Base-by-base conservation (phyloP, 345 rosid species). In the Gossypium arboreum region DNA sequence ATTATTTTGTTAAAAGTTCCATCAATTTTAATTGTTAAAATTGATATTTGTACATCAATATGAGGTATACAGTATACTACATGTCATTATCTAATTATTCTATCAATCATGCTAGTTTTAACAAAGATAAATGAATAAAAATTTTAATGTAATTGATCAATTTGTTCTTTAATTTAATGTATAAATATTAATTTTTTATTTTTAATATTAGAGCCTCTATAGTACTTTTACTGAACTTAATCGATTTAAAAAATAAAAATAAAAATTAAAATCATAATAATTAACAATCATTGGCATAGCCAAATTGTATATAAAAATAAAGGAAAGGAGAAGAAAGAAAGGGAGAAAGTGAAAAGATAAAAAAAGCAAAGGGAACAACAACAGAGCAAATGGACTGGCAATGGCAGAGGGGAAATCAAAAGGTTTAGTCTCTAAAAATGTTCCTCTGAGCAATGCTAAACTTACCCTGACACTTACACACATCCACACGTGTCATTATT, bases 381-480 rank as follows among this genome's bases (percentile, higher is more conserved):
- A 77, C 87, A 81, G 76, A 73, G 55, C 65, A 80, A 71, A 79
- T 78, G 85, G 75, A 58, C 81, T 79, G 81, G 69, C 85, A 77
- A 1, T 77, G 81, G 73, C 83, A 77, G 2, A 3, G 56, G 22
- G 17, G 15, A 60, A 78, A 47, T 34, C 6, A 12, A 48, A 48
- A 48, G 15, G 52, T 48, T 12, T 12, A 44, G 34, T 45, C 17
- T 1, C 56, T 51, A 44, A 44, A 7, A 44, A 44, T 44, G 9
- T 9, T 39, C 48, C 47, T 2, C 2, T 1, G 22, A 50, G 78
- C 51, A 41, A 52, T 27, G 34, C 68, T 75, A 83, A 34, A 56
- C 68, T 75, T 68, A 80, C 83, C 47, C 12, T 66, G 62, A 9
- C 52, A 13, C n/a, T 22, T 34, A 7, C 62, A 50, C 20, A 5